phyloP scores from a whole-genome alignment of 2,329 filamentous ascomycete genomes.

The Lasiodiplodia citricola region DNA sequence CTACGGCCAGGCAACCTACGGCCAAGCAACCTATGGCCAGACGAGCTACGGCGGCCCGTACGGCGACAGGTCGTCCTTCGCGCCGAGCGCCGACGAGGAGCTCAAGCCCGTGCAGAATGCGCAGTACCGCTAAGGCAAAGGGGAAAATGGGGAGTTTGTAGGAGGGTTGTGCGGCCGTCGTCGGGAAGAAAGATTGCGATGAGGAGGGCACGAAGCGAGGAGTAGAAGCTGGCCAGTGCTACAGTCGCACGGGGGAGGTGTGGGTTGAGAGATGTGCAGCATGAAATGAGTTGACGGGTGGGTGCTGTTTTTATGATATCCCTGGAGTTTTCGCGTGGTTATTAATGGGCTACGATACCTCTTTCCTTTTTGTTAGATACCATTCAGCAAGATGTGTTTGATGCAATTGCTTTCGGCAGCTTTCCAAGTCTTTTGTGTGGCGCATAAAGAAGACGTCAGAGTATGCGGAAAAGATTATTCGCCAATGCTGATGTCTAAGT shows the following conservation, averaged over 20 bases:
- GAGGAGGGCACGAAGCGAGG: not conserved
- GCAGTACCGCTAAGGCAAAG: not conserved
- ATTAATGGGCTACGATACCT: not conserved
- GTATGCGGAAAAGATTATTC: not conserved
- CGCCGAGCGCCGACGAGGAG: not conserved
- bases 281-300: not conserved
- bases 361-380: not conserved
- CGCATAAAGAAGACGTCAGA: no score
- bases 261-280: not conserved
- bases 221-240: no score
- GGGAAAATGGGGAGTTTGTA: not conserved
- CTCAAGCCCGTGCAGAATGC: not conserved
- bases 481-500: no score
- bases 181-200: not conserved
- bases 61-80: not conserved
- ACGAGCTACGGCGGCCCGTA: not conserved
- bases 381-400: not conserved
- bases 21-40: constrained; percentile 6
- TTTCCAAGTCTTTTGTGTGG: not conserved
- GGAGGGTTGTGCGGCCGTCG: not conserved
- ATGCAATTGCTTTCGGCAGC: not conserved
- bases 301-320: not conserved
- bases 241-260: not conserved
- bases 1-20: not conserved
- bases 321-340: not conserved